phyloP scores from a whole-genome alignment of 108 stramenopile genomes.

The Cylindrotheca fusiformis region DNA sequence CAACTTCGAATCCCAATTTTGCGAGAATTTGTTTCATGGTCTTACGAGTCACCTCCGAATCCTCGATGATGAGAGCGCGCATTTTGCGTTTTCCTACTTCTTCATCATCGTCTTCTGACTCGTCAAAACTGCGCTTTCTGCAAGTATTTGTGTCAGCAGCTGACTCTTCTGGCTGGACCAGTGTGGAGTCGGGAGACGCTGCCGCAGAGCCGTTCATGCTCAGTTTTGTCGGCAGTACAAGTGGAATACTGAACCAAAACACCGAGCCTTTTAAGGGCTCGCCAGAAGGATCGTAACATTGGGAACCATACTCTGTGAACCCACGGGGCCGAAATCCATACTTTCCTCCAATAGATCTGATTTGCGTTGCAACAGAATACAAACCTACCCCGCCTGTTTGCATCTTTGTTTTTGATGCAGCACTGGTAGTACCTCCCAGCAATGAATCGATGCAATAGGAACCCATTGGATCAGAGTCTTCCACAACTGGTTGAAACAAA shows the following conservation, averaged over 20 bases:
- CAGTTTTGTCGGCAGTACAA: conserved; percentile 4
- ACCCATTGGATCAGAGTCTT: conserved; percentile 41
- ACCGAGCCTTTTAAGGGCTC: conserved; percentile 36
- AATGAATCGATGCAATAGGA: conserved; percentile 12
- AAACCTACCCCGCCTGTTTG: conserved; percentile 30
- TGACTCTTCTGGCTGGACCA: neutral
- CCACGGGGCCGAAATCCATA: conserved; percentile 40
- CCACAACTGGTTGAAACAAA: conserved; percentile 55
- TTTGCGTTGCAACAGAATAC: conserved; percentile 49
- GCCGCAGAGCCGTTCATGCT: neutral
- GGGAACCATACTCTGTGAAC: conserved; percentile 14
- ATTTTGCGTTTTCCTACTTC: neutral
- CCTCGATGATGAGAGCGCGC: conserved; percentile 53
- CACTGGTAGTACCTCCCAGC: neutral
- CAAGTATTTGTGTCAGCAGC: conserved; percentile 2
- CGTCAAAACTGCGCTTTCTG: neutral
- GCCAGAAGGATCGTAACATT: conserved; percentile 6
- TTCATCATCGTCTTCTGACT: neutral
- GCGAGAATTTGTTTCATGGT: conserved; percentile 40
- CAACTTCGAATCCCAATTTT: conserved; percentile 51
- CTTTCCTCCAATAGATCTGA: conserved; percentile 42
- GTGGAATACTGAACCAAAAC: conserved; percentile 60
- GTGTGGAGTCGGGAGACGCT: neutral
- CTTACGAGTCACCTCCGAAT: conserved; percentile 54
- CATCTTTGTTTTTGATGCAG: conserved; percentile 4